Base-by-base conservation (phyloP, 805 yeast genomes). In the Teunomyces barrocoloradensis region DNA sequence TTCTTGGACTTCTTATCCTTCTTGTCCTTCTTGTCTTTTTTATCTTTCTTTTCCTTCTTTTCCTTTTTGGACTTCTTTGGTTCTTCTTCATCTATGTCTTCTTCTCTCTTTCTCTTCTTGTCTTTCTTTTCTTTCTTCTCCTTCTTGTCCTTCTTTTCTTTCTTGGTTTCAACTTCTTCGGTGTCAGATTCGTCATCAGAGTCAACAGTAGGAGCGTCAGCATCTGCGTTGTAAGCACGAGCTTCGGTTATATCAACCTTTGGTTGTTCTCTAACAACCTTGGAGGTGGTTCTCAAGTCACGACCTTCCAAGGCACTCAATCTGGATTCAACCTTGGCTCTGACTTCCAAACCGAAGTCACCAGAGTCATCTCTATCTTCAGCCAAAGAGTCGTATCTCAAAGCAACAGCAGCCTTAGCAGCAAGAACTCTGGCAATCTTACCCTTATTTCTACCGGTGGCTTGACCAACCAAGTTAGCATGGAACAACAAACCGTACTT, bases 361-460 rank as follows among this genome's bases (percentile, higher is more conserved):
- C 97, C 97, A 53, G 89, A 81, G 64, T 94, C 98, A 59, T 89
- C 96, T 72, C 97, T 84, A 61, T 94, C 98, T 77, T 94, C 99
- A 55, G 97, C 86, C 52, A 94, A 78, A 28, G 97, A 96, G 75
- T 94, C 99, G 69, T 87, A 92, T 79, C 99, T 88, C 59, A 92
- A 78, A 53, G 97, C 88, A 61, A 94, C 95, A 47, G 99, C 96
- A 57, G 97, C 96, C 78, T 94, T 94, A 50, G 98, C 98, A 60
- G 99, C 99, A 55, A 94, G 81, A 58, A 94, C 96, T 78, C 99
- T 86, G 49, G 99, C 98, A 68, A 94, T 89, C 79, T 91, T 94
- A 77, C 99, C 99, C 80, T 94, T 94, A 78, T 94, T 94, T 74
- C 87, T 87, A 73, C 97, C 97, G 44, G 96, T 80, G 49, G 99